A percentile compares a stretch with the other conserved stretches of the same genome.
Evolutionary conservation across 257 asterid genomes (phyloP).

Genomic region (Scutellaria barbata): DNA sequence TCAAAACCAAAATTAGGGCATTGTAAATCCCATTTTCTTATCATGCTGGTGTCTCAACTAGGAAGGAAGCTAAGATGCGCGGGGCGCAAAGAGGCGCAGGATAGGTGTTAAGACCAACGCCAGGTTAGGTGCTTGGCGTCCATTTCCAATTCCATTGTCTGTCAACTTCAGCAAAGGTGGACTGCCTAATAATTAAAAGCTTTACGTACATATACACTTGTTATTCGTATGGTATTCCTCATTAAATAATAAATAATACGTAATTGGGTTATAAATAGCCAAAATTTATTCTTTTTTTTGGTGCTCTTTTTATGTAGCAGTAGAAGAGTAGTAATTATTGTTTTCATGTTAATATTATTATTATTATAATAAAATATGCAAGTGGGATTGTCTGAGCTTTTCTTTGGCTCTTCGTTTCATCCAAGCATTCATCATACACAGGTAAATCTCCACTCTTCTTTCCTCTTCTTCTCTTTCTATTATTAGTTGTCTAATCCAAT

Average conservation of each 20-base stretch:
- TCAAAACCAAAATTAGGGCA: too few species aligned
- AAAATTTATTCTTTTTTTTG: slow-evolving; percentile 33
- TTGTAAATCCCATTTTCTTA: too few species aligned
- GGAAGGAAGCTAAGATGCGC: slow-evolving; percentile 29
- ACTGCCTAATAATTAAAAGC: slow-evolving; percentile 41
- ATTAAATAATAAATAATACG: slow-evolving; percentile 36
- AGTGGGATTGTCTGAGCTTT: slow-evolving; percentile 45
- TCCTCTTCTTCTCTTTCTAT: slow-evolving; percentile 28
- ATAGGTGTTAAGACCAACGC: slow-evolving; percentile 22
- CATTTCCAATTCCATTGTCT: slow-evolving; percentile 21
- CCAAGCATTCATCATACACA: slow-evolving; percentile 46
- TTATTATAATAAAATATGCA: slow-evolving; percentile 39
- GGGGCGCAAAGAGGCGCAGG: slow-evolving; percentile 27
- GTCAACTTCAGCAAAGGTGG: slow-evolving; percentile 51
- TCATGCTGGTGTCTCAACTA: background rate
- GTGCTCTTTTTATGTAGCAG: slow-evolving; percentile 29
- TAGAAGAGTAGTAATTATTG: slow-evolving; percentile 28
- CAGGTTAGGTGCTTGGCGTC: slow-evolving; percentile 41
- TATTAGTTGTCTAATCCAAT: slow-evolving; percentile 33
- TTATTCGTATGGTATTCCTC: slow-evolving; percentile 28
- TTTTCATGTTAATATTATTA: slow-evolving; percentile 1
- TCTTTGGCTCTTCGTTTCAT: slow-evolving; percentile 56
- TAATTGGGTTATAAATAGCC: background rate
- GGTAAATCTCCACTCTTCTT: slow-evolving; percentile 40
- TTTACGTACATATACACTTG: slow-evolving; percentile 39